These are phyloP conservation scores for Solanum corneliomulleri DNA, from an alignment of 257 asterid species.

Conservation along the genomic window DNA sequence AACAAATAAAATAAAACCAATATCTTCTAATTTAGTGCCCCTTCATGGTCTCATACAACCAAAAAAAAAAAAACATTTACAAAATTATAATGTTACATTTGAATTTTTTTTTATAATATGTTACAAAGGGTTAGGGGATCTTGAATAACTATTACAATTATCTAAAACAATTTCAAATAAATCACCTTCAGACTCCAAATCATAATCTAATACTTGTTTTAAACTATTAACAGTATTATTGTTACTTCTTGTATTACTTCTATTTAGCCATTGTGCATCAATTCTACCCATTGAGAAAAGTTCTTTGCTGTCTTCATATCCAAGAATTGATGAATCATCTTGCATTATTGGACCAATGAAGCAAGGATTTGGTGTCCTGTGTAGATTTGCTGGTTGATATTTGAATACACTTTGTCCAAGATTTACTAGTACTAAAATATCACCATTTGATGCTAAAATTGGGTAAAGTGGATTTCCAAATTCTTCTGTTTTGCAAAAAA, in stretches of 20 bases:
- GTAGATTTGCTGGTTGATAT: conserved; percentile 39
- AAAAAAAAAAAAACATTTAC: neutral
- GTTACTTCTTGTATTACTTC: conserved; percentile 44
- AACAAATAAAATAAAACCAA: neutral
- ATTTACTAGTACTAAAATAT: conserved; percentile 42
- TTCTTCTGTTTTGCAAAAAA: conserved; percentile 60
- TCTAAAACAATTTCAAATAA: conserved; percentile 80
- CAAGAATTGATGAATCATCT: conserved; percentile 36
- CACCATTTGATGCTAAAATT: conserved; percentile 54
- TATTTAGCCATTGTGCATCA: conserved; percentile 56
- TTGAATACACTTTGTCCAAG: conserved; percentile 76
- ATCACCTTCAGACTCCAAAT: conserved; percentile 82
- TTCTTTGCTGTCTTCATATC: conserved; percentile 76
- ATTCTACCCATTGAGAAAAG: conserved; percentile 96
- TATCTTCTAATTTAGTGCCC: neutral
- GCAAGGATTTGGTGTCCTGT: conserved; percentile 82
- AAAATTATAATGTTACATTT: neutral
- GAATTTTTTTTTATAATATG: neutral
- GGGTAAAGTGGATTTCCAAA: conserved; percentile 66
- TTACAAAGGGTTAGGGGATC: conserved; percentile 28
- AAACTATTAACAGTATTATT: conserved; percentile 36
- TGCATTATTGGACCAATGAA: conserved; percentile 37
- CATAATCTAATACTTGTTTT: conserved; percentile 23
- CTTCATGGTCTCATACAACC: neutral
- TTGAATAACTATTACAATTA: conserved; percentile 25